Base-by-base conservation (phyloP, 1,139 yeast species). In the Blastobotrys arbuscula region DNA sequence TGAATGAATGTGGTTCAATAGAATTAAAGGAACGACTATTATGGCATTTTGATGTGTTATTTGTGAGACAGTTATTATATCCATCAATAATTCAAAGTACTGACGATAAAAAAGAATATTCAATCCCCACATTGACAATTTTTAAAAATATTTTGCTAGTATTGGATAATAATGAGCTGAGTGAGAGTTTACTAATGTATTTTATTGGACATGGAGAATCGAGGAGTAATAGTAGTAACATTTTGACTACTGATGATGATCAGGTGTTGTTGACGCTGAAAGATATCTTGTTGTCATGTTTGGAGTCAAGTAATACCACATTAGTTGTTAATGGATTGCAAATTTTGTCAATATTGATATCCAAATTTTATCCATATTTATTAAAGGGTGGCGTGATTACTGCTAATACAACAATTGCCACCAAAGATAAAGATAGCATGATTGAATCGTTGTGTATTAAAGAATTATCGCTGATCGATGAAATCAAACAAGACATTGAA, bases 41-140 rank as follows among this genome's bases (percentile, higher is more conserved):
- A 33, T 55, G 54, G 10, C 58, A 63, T 39, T 64, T 62, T 48
- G 62, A 64, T 28, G 44, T 49, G 9, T 43, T 62, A 6, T 65
- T 65, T 50, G 53, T 64, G 31, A 55, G 57, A 6, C 67, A 63
- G 50, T 42, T 63, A 36, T 51, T 65, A 4, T 55, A 60, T 31
- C 67, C 68, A 1, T 56, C 64, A 7, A 47, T 64, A 13, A 54
- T 54, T 2, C 62, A 57, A 43, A 54, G 55, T 39, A 50, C 59
- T 2, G 63, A 62, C 19, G 34, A 47, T 15, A 44, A 50, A 3
- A 56, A 56, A 8, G 58, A 52, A 9, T 56, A 54, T 38, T 51
- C 57, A 2, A 48, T 52, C 16, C 51, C 54, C 10, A 36, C 52
- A 21, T 44, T 53, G 44, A 53, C 53, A 40, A 48, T 50, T 20